phyloP scores from a whole-genome alignment of 2,329 filamentous ascomycete species.

The Beauveria varroae region DNA sequence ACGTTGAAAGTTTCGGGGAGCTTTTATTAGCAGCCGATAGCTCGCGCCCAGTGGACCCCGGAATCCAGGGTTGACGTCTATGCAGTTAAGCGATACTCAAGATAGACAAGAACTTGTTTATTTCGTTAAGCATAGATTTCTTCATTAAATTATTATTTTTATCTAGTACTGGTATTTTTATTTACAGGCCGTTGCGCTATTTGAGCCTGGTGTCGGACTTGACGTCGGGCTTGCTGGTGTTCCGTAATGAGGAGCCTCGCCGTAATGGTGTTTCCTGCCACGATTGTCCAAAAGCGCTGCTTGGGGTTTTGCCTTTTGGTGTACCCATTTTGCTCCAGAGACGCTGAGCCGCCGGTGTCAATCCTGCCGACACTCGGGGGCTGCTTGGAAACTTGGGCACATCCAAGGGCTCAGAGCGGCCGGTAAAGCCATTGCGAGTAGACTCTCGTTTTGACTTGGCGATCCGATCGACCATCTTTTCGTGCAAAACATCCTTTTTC shows the following conservation, averaged over 20 bases:
- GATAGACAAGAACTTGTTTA: not conserved
- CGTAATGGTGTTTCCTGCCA: conserved; percentile 26
- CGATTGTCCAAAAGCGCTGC: conserved; percentile 27
- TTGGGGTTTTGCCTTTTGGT: conserved; percentile 27
- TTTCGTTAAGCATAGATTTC: not conserved
- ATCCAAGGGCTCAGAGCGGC: conserved; percentile 50
- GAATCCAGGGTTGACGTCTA: not conserved
- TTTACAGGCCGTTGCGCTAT: not conserved
- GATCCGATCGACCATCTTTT: conserved; percentile 78
- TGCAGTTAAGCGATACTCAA: conserved; percentile 9
- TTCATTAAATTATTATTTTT: not conserved
- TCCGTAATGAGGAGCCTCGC: conserved; percentile 31
- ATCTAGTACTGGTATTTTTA: not conserved
- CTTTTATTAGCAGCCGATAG: not conserved
- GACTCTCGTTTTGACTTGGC: conserved; percentile 62
- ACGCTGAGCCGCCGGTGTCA: conserved; percentile 70
- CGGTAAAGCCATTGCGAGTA: conserved; percentile 51
- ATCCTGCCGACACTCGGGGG: conserved; percentile 44
- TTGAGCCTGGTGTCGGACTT: conserved; percentile 12
- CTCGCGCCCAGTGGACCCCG: not conserved
- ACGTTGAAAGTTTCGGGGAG: not conserved
- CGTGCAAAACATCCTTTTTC: conserved; percentile 71
- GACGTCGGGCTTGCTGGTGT: conserved; percentile 21
- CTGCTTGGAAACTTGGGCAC: conserved; percentile 66
- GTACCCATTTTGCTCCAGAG: conserved; percentile 56